Conservation (phyloP, 306 rosid genomes). For the Calophaca sinica region DNA sequence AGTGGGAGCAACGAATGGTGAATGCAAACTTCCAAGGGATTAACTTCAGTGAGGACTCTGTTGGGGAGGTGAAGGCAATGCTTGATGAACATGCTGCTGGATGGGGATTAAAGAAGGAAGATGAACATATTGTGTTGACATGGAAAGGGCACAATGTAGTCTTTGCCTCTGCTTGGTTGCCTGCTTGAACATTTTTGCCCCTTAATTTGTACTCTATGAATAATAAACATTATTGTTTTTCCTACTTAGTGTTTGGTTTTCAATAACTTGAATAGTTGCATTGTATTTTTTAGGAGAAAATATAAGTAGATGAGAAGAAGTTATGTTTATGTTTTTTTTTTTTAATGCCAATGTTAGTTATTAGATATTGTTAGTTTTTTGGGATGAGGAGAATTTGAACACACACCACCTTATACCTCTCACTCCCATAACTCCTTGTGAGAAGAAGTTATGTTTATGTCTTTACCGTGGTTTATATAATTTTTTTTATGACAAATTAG, state of each 20-base stretch:
- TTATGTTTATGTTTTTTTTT: background rate
- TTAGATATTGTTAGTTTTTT: too few species aligned
- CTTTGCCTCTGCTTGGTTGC: conserved; percentile 87
- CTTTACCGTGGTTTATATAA: background rate
- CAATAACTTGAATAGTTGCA: background rate
- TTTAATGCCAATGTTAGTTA: too few species aligned
- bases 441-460: background rate
- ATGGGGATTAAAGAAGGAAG: conserved; percentile 96
- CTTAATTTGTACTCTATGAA: conserved; percentile 3
- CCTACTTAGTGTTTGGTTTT: conserved; percentile 22
- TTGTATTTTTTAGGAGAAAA: conserved; percentile 21
- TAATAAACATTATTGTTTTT: conserved; percentile 6
- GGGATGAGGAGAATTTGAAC: too few species aligned
- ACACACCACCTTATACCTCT: too few species aligned
- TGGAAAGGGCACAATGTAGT: conserved; percentile 98
- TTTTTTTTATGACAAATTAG: too few species aligned
- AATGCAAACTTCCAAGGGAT: conserved; percentile 64
- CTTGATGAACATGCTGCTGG: conserved; percentile 97
- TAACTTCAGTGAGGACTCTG: conserved; percentile 67
- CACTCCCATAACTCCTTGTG: too few species aligned
- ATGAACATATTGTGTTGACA: conserved; percentile 76
- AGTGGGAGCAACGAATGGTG: conserved; percentile 83
- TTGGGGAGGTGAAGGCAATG: conserved; percentile 77
- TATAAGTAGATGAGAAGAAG: conserved; percentile 24
- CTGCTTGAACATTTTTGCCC: conserved; percentile 49